Conservation (phyloP, 331 rosid species). For the Malus hybrid region DNA sequence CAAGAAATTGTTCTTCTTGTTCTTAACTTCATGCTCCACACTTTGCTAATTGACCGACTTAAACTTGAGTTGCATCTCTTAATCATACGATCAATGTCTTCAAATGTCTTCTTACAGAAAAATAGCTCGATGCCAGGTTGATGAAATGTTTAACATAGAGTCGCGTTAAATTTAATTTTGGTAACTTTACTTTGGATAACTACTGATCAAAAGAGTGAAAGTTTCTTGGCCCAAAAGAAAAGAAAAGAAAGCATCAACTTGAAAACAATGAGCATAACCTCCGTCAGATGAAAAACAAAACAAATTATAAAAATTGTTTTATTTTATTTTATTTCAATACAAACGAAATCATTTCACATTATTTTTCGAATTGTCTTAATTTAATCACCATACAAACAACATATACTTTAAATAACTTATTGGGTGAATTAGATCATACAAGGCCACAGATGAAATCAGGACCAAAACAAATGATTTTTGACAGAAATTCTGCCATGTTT, state of each 20-base stretch:
- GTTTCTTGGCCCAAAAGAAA: background rate
- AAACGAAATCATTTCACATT: background rate
- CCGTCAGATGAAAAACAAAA: background rate
- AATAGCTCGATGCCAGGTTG: background rate
- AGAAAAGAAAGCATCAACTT: background rate
- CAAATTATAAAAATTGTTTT: background rate
- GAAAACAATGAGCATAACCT: background rate
- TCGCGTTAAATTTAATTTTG: no score
- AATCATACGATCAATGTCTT: no score
- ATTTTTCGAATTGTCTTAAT: background rate
- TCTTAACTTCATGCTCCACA: background rate
- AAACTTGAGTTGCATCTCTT: no score
- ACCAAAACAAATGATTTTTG: constrained; percentile 59
- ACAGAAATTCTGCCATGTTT: constrained; percentile 40
- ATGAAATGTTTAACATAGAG: background rate
- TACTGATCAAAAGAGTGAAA: background rate
- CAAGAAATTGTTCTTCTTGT: background rate
- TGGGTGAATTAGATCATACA: background rate
- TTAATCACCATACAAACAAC: background rate
- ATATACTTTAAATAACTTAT: background rate
- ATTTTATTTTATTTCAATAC: background rate
- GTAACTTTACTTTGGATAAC: background rate
- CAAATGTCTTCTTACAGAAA: no score
- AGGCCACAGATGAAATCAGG: constrained; percentile 17
- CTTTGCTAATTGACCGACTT: no score